These are phyloP conservation scores for Yamadazyma dendronema DNA, from an alignment of 1,139 yeast genomes.

Conservation along the genomic window DNA sequence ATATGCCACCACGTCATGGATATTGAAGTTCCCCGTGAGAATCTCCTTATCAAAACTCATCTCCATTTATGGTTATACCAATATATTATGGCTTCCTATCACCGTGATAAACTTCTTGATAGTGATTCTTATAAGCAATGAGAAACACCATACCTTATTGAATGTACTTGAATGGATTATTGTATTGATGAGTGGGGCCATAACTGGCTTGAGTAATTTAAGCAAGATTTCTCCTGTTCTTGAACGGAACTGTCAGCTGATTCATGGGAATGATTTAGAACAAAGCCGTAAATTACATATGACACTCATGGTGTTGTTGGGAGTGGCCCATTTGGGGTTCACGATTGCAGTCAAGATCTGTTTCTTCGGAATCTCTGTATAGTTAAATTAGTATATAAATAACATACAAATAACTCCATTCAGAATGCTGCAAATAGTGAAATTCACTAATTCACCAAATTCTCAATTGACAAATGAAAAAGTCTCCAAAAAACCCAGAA, in stretches of 20 bases:
- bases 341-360: slow-evolving; percentile 48
- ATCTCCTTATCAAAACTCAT: slow-evolving; percentile 42
- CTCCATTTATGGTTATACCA: slow-evolving; percentile 77
- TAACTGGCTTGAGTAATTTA: slow-evolving; percentile 50
- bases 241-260: slow-evolving; percentile 29
- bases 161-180: slow-evolving; percentile 47
- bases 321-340: slow-evolving; percentile 40
- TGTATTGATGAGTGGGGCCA: slow-evolving; percentile 42
- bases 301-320: slow-evolving; percentile 26
- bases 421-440: not conserved
- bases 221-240: slow-evolving; percentile 45
- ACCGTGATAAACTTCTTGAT: slow-evolving; percentile 55
- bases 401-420: not conserved
- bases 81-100: slow-evolving; percentile 76
- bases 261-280: slow-evolving; percentile 27
- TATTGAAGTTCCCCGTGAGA: slow-evolving; percentile 41
- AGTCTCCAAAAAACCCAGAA: too few species aligned
- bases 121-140: slow-evolving; percentile 42
- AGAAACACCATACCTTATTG: slow-evolving; percentile 31
- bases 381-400: not conserved
- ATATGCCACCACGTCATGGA: slow-evolving; percentile 46
- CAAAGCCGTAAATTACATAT: slow-evolving; percentile 21
- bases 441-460: not conserved
- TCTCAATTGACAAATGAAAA: not conserved
- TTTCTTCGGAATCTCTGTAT: slow-evolving; percentile 40